These are phyloP conservation scores for Blumeria hordei DNA, from an alignment of 2,329 filamentous ascomycete species.

Conservation along the genomic window DNA sequence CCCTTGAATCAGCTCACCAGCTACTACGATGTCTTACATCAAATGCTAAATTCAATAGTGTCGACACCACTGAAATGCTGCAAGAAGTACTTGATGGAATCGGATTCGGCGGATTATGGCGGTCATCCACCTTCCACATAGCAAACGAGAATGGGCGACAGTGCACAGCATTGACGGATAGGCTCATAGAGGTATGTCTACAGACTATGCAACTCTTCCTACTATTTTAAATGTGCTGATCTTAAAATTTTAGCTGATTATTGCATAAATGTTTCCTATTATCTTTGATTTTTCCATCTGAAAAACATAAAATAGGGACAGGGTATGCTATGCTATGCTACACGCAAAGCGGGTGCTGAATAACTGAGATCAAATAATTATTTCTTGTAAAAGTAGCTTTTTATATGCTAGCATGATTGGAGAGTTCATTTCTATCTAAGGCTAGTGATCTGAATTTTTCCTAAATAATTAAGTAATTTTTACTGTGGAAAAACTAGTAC, in stretches of 20 bases:
- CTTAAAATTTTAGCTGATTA: not conserved
- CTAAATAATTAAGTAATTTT: no score
- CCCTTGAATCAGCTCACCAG: constrained; percentile 34
- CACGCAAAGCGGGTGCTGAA: no score
- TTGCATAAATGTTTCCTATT: not conserved
- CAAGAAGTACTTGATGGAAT: constrained; percentile 30
- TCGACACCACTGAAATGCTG: constrained; percentile 24
- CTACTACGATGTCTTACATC: constrained; percentile 34
- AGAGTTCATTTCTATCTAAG: no score
- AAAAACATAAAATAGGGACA: no score
- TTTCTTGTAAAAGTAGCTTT: no score
- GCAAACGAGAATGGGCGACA: constrained; percentile 13
- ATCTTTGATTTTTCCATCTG: not conserved
- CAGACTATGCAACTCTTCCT: not conserved
- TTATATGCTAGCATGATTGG: no score
- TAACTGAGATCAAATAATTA: no score
- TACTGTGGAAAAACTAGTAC: no score
- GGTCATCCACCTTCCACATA: constrained; percentile 15
- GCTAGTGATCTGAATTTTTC: no score
- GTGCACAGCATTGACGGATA: constrained; percentile 10
- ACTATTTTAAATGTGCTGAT: not conserved
- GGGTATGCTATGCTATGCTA: no score
- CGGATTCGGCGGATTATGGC: constrained; percentile 40
- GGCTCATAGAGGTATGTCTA: constrained; percentile 7
- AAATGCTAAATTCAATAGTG: constrained; percentile 24